A percentile compares a stretch with the other conserved stretches of the same genome.
phyloP scores from a whole-genome alignment of 345 rosid species.

The Brassica nigra region DNA sequence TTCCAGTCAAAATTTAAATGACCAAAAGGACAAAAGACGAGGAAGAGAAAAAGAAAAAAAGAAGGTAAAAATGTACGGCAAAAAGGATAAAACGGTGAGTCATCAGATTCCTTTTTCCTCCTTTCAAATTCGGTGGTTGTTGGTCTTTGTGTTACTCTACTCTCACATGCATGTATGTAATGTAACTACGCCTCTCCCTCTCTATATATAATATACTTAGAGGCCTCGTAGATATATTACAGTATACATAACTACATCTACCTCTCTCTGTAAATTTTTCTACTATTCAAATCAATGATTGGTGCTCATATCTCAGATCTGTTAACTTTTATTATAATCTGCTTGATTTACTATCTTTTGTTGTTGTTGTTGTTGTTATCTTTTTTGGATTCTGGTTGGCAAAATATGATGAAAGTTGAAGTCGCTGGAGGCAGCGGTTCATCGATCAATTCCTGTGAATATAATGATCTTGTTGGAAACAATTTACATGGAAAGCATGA shows the following conservation, averaged over 20 bases:
- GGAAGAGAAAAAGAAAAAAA: conserved; percentile 9
- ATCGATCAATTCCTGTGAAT: conserved; percentile 90
- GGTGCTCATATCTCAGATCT: conserved; percentile 38
- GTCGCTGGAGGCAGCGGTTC: conserved; percentile 99
- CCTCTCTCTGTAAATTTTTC: neutral
- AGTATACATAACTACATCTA: conserved; percentile 15
- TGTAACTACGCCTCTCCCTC: conserved; percentile 11
- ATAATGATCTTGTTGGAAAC: conserved; percentile 23
- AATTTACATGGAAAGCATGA: conserved; percentile 53
- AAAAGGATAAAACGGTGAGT: conserved; percentile 32
- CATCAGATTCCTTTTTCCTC: conserved; percentile 35
- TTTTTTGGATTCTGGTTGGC: neutral
- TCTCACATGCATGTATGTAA: conserved; percentile 26
- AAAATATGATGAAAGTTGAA: conserved; percentile 44
- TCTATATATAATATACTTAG: conserved; percentile 1
- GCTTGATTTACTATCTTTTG: neutral
- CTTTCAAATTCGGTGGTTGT: conserved; percentile 4
- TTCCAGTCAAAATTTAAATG: neutral
- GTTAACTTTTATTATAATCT: neutral
- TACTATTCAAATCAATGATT: conserved; percentile 9
- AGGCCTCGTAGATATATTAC: neutral
- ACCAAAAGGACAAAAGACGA: conserved; percentile 27
- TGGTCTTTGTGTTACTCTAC: conserved; percentile 11
- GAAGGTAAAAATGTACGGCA: conserved; percentile 28
- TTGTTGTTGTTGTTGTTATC: neutral